These are phyloP conservation scores for Xylaria sp. DNA, from an alignment of 495 filamentous ascomycete species.

Conservation along the genomic window DNA sequence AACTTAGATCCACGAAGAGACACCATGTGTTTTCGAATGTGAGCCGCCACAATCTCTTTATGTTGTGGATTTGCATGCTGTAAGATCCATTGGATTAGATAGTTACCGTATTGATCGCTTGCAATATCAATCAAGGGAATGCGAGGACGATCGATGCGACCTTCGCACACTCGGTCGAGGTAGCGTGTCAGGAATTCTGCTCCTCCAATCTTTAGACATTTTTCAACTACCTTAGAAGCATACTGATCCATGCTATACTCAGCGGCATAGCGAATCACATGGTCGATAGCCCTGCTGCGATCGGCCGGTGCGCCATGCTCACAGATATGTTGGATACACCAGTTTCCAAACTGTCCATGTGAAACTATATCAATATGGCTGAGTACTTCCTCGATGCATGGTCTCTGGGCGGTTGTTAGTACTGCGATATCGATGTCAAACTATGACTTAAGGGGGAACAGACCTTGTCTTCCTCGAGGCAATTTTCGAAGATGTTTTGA, in stretches of 20 bases:
- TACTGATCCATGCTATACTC: constrained; percentile 99
- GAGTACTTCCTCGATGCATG: constrained; percentile 95
- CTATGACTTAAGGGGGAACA: constrained; percentile 6
- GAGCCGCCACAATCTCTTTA: constrained; percentile 88
- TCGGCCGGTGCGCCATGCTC: constrained; percentile 93
- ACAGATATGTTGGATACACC: constrained; percentile 99
- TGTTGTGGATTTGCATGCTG: constrained; percentile 85
- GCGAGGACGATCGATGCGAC: constrained; percentile 85
- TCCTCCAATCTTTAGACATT: constrained; percentile 96
- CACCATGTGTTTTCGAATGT: constrained; percentile 99
- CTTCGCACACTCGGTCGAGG: constrained; percentile 91
- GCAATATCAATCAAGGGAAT: constrained; percentile 98
- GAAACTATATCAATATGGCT: constrained; percentile 93
- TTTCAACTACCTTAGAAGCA: constrained; percentile 98
- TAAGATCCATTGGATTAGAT: constrained; percentile 95
- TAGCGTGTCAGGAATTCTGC: constrained; percentile 91
- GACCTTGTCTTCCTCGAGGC: constrained; percentile 98
- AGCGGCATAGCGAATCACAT: constrained; percentile 87
- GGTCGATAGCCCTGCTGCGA: constrained; percentile 90
- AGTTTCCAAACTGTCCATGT: constrained; percentile 99
- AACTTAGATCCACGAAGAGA: constrained; percentile 98
- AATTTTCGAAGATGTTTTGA: constrained; percentile 99
- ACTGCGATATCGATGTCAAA: constrained; percentile 26
- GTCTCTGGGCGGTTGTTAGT: constrained; percentile 68
- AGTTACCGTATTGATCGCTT: constrained; percentile 98